Percentiles rank a stretch among this genome's conserved stretches.
Conservation (phyloP, 768 basidiomycete species). For the Mycena venus region DNA sequence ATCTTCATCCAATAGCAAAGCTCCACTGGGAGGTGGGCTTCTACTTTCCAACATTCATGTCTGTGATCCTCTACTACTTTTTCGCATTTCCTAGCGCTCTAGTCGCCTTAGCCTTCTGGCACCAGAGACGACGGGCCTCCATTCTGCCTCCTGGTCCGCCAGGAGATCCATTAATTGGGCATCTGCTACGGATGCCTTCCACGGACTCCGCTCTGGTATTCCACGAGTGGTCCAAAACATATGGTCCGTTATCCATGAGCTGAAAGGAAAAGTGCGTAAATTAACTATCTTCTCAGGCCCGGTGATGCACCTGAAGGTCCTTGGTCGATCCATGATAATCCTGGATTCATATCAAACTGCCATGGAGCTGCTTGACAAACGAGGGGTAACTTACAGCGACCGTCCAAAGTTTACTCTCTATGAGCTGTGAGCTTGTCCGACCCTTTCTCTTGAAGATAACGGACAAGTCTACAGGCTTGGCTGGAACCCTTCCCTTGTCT, state of each 20-base stretch:
- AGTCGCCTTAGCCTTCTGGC: too few relatives aligned
- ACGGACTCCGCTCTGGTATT: too few relatives aligned
- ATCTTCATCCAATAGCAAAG: too few relatives aligned
- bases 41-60: too few relatives aligned
- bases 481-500: constrained; percentile 13
- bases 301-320: constrained; percentile 25
- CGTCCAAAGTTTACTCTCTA: constrained; percentile 30
- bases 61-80: too few relatives aligned
- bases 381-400: constrained; percentile 42
- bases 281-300: not conserved
- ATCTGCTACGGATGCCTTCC: too few relatives aligned
- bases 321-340: constrained; percentile 40
- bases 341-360: constrained; percentile 36
- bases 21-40: too few relatives aligned
- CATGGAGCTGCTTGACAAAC: constrained; percentile 45
- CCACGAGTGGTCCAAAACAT: too few relatives aligned
- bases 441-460: not conserved
- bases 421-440: constrained; percentile 30
- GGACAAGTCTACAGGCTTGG: constrained; percentile 28
- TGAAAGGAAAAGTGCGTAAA: not conserved
- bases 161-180: too few relatives aligned
- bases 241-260: not conserved
- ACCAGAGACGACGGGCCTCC: too few relatives aligned
- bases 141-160: too few relatives aligned
- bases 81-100: too few relatives aligned